A percentile compares a stretch with the other conserved stretches of the same genome.
Conservation (phyloP, 176 grass and related monocot genomes). For the Oryza longistaminata region DNA sequence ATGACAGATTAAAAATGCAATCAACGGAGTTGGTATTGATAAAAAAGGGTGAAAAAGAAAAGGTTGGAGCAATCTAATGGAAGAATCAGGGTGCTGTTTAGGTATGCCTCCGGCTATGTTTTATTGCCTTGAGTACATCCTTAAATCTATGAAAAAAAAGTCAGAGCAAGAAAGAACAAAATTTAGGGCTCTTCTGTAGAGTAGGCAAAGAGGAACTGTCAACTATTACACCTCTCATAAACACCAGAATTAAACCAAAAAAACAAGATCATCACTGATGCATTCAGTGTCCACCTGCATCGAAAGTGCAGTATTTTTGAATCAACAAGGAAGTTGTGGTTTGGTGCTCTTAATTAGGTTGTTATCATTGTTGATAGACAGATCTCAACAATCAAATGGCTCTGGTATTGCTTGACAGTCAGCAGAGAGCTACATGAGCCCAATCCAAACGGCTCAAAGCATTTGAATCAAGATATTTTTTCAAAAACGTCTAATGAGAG, state of each 20-base stretch:
- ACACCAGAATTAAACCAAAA: constrained; percentile 8
- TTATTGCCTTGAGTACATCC: constrained; percentile 6
- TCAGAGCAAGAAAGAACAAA: neutral
- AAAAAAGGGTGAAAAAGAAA: constrained; percentile 19
- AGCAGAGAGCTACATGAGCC: neutral
- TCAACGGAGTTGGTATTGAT: constrained; percentile 12
- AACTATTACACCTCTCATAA: neutral
- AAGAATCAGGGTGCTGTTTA: constrained; percentile 24
- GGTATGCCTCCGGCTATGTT: constrained; percentile 22
- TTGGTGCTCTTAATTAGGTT: neutral
- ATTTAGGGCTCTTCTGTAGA: neutral
- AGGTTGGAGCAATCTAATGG: constrained; percentile 13
- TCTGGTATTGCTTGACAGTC: constrained; percentile 1
- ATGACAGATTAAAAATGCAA: constrained; percentile 27
- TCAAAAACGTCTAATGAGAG: neutral
- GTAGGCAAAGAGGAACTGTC: constrained; percentile 32
- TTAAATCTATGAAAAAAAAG: constrained; percentile 16
- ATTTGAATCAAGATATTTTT: neutral
- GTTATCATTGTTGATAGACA: neutral
- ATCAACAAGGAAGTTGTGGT: neutral
- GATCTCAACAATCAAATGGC: neutral
- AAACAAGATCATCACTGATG: neutral
- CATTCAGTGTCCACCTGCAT: constrained; percentile 28
- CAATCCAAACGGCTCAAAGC: neutral
- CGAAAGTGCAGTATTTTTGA: constrained; percentile 12